These are phyloP conservation scores for Suillus clintonianus DNA, from an alignment of 768 basidiomycete genomes.

Conservation along the genomic window DNA sequence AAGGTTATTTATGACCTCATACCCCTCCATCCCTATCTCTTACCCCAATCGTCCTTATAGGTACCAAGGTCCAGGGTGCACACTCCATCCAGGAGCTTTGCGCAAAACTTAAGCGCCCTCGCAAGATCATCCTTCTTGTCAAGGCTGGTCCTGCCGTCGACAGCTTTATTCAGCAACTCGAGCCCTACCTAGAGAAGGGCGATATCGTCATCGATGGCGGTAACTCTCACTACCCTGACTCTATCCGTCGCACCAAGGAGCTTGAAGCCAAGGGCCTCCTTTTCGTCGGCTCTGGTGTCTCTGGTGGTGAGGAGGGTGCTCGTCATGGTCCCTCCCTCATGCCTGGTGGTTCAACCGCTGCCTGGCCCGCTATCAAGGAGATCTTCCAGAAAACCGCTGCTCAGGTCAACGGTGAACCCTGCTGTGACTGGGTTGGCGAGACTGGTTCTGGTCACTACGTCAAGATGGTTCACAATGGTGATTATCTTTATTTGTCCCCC, in stretches of 20 bases:
- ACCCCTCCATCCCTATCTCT: slow-evolving; percentile 12
- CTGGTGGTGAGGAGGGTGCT: slow-evolving; percentile 99
- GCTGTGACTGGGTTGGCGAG: slow-evolving; percentile 99
- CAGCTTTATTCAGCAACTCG: slow-evolving; percentile 88
- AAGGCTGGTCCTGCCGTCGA: slow-evolving; percentile 98
- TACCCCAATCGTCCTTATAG: slow-evolving; percentile 44
- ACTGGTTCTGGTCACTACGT: slow-evolving; percentile 97
- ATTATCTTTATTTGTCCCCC: slow-evolving; percentile 18
- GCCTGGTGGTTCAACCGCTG: slow-evolving; percentile 93
- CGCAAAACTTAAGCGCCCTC: slow-evolving; percentile 89
- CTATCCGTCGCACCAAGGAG: slow-evolving; percentile 90
- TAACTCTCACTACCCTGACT: slow-evolving; percentile 99
- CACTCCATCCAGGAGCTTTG: slow-evolving; percentile 91
- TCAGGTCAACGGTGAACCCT: slow-evolving; percentile 92
- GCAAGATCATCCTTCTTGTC: slow-evolving; percentile 98
- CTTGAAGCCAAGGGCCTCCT: slow-evolving; percentile 93
- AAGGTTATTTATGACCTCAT: slow-evolving; percentile 63
- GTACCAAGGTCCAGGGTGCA: slow-evolving; percentile 94
- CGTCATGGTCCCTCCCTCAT: slow-evolving; percentile 96
- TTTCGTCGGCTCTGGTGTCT: slow-evolving; percentile 98
- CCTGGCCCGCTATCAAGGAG: slow-evolving; percentile 96
- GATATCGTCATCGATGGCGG: slow-evolving; percentile 99
- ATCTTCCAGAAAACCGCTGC: slow-evolving; percentile 99
- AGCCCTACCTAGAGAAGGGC: slow-evolving; percentile 87
- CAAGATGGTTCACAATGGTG: slow-evolving; percentile 99